These are phyloP conservation scores for Penicillium crustosum DNA, from an alignment of 2,329 filamentous ascomycete species.

Conservation along the genomic window DNA sequence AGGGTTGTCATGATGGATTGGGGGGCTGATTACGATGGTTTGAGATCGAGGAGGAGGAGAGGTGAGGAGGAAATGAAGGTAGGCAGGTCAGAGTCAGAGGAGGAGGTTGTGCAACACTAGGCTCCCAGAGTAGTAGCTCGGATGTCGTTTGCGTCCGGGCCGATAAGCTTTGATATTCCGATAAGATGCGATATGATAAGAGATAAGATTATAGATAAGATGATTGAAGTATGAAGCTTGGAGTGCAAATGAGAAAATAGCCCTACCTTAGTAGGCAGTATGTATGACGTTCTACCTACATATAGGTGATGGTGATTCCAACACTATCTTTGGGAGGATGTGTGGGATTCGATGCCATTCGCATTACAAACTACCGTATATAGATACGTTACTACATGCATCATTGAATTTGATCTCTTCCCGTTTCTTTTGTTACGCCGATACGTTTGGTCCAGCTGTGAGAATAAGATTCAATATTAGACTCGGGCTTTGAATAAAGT, in stretches of 20 bases:
- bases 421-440: neutral
- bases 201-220: neutral
- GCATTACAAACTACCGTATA: too few species aligned
- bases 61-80: neutral
- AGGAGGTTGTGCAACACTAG: neutral
- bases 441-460: too few species aligned
- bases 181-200: neutral
- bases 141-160: neutral
- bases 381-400: neutral
- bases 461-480: too few species aligned
- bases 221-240: neutral
- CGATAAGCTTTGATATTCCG: neutral
- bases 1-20: slow-evolving; percentile 11
- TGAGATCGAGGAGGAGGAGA: neutral
- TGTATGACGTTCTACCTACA: too few species aligned
- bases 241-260: neutral
- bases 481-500: neutral
- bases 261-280: too few species aligned
- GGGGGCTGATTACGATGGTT: neutral
- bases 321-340: accelerated
- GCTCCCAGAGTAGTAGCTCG: neutral
- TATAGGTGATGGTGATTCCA: too few species aligned
- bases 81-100: neutral
- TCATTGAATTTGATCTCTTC: neutral
- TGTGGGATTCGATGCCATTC: neutral